Base-by-base conservation (phyloP, 192 early-diverging fungal species). In the Mortierella claussenii region DNA sequence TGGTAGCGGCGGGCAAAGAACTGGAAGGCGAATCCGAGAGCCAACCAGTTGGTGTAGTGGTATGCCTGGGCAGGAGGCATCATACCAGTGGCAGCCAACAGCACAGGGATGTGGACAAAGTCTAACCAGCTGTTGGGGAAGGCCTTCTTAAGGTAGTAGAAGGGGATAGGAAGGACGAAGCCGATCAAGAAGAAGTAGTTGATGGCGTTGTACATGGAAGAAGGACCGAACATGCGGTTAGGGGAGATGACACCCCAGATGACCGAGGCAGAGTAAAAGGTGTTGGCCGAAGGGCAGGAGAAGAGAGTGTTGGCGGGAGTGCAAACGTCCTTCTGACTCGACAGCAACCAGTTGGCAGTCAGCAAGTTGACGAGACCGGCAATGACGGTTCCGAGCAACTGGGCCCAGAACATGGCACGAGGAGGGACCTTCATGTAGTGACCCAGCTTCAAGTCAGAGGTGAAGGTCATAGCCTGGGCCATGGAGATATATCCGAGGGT, bases 211-310 rank as follows among this genome's bases (percentile, higher is more conserved):
- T 86, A 86, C 5, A 69, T 68, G 23, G 75, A 78, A 2, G 65
- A 42, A 43, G 54, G 32, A n/a, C 68, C 79, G 53, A 92, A 92
- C 82, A 93, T 87, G 2, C 84, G 79, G 24, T 49, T 54, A 15
- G 92, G 89, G 31, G 88, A 88, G 69, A 94, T 90, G 17, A 85
- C 82, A 36, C 92, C 92, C 91, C 91, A 94, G 53, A 94, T 88
- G 45, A 86, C 80, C 15, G 82, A 89, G 24, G 85, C 89, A 61
- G 82, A 85, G 80, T 81, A 87, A 63, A 93, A 94, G 33, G 81
- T 82, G 4, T 44, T 49, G 62, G 83, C 79, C 28, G 47, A 71
- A 44, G 76, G 78, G 51, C 85, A 87, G 24, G 66, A 60, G 54
- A 75, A 87, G 15, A 79, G 75, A 43, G 53, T 50, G 2, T 60